Evolutionary conservation across 257 asterid species (phyloP), one percentile per base, ranked within the genome.

Genomic region (Thymus mandschuricus): DNA sequence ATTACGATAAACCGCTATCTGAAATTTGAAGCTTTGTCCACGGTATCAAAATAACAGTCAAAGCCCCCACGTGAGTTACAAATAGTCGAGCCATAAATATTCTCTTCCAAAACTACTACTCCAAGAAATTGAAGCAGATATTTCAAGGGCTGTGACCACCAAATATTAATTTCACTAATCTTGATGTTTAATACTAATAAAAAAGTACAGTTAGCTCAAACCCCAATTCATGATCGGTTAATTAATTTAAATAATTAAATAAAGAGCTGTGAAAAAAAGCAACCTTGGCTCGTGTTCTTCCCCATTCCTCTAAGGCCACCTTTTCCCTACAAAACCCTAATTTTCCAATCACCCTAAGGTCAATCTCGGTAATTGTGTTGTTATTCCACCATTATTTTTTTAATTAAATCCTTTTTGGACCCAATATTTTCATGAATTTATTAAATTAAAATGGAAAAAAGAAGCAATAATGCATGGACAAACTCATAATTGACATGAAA

Each of bases 31-130:
- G 61, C 3, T 60, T 1, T 64, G 73, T 62, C 79, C 73, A 76
- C 56, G 70, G 75, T 71, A 80, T 79, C 81, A 85, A 76, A 81
- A 78, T 81, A 81, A 68, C 73, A 75, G 88, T 86, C 89, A 84
- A 81, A 62, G 60, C 80, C 78, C 77, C 79, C 92, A 86, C 95
- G 92, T 88, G 90, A 84, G 77, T 58, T 85, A 61, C 82, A 45
- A 79, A 86, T 75, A 70, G 70, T 44, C 72, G 84, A 72, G 88
- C 89, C 82, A 73, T 10, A 74, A 70, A 69, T 80, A 80, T 75
- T 79, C 76, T 76, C 69, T 62, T 74, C 11, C 30, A 54, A 52
- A 66, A 38, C 41, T 38, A 35, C 27, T 8, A 5, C 56, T 64
- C 75, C 85, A 68, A 72, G 68, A 76, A 75, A 6, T 6, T 38